phyloP scores from a whole-genome alignment of 148 eudicot species.

The Camellia sinensis region DNA sequence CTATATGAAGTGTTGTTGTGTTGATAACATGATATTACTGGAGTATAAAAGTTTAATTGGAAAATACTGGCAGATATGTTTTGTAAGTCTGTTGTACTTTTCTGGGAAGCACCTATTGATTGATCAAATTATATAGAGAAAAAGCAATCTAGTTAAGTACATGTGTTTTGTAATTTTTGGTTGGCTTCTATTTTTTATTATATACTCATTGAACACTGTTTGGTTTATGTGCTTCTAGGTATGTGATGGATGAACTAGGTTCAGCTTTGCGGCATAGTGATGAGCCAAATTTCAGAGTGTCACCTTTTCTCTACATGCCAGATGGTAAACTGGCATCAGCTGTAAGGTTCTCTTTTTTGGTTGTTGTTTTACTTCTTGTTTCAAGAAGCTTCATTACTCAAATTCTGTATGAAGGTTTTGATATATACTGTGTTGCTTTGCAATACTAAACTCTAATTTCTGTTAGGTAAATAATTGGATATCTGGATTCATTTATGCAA shows the following conservation, averaged over 20 bases:
- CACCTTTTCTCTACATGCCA: conserved; percentile 96
- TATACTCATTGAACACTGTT: background rate
- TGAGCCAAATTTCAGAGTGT: conserved; percentile 74
- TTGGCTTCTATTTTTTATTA: background rate
- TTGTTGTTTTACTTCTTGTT: background rate
- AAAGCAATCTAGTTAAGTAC: background rate
- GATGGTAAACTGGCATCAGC: conserved; percentile 89
- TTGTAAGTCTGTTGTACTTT: background rate
- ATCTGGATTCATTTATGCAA: background rate
- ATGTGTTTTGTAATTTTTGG: background rate
- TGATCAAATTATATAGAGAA: background rate
- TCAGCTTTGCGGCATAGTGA: conserved; percentile 96
- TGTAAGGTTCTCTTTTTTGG: conserved; percentile 58
- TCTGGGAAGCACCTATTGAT: background rate
- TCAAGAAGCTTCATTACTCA: background rate
- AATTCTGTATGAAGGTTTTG: background rate
- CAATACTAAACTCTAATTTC: background rate
- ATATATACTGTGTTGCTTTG: background rate
- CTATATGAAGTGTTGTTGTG: too few species aligned
- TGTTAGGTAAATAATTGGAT: background rate
- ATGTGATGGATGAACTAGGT: conserved; percentile 99
- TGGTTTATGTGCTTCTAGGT: conserved; percentile 43
- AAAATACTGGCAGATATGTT: background rate
- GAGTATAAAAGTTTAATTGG: too few species aligned
- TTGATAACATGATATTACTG: too few species aligned